phyloP scores from a whole-genome alignment of 805 yeast species.

The Saturnispora besseyi region DNA sequence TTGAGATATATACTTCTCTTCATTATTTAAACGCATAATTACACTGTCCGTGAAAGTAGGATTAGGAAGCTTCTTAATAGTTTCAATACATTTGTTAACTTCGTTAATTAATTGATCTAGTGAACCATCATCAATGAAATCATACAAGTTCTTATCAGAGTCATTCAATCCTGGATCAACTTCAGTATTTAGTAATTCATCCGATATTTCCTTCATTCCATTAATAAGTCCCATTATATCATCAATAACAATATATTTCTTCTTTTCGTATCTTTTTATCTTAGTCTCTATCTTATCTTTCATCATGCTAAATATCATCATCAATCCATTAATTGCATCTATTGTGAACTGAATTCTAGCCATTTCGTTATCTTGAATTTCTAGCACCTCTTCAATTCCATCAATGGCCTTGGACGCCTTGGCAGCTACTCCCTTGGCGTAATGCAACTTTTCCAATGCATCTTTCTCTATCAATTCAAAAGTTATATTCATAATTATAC shows the following conservation, averaged over 20 bases:
- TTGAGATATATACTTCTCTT: constrained; percentile 17
- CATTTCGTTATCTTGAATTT: constrained; percentile 32
- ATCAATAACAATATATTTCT: constrained; percentile 16
- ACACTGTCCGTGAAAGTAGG: constrained; percentile 23
- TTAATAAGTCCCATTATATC: constrained; percentile 25
- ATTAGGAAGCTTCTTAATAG: constrained; percentile 23
- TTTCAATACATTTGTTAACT: constrained; percentile 24
- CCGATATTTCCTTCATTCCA: constrained; percentile 27
- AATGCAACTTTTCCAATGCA: constrained; percentile 39
- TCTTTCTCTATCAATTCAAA: constrained; percentile 31
- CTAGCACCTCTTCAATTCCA: constrained; percentile 30
- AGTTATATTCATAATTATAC: neutral
- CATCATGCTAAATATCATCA: constrained; percentile 31
- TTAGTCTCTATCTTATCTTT: constrained; percentile 25
- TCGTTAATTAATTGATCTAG: constrained; percentile 28
- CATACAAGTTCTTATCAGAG: constrained; percentile 27
- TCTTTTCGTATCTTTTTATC: constrained; percentile 19
- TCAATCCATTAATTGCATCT: constrained; percentile 40
- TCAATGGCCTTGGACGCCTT: constrained; percentile 37
- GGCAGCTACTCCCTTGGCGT: constrained; percentile 44
- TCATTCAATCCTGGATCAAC: constrained; percentile 28
- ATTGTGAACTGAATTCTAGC: constrained; percentile 37
- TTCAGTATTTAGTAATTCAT: constrained; percentile 28
- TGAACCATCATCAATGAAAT: constrained; percentile 39
- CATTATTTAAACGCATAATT: constrained; percentile 20